Evolutionary conservation across 2,329 filamentous ascomycete genomes (phyloP).

Genomic region (Alternaria sp.): DNA sequence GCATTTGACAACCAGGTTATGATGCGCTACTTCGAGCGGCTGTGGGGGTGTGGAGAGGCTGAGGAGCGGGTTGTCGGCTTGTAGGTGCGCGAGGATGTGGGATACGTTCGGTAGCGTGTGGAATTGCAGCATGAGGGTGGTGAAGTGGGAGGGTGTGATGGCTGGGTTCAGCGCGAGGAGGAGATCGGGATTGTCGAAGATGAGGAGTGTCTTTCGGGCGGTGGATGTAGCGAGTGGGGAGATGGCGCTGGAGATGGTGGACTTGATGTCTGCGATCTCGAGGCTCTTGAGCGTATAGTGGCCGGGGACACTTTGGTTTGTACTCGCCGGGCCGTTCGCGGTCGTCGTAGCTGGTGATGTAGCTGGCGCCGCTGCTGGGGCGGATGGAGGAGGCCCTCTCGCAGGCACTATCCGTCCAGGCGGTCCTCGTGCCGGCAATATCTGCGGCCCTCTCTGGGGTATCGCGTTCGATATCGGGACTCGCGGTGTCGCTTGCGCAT

Average conservation of each 20-base stretch:
- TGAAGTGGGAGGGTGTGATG: conserved; percentile 26
- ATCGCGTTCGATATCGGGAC: background rate
- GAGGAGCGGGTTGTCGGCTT: conserved; percentile 77
- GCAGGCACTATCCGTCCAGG: conserved; percentile 24
- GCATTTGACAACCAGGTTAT: conserved; percentile 68
- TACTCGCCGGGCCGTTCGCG: background rate
- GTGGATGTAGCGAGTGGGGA: conserved; percentile 20
- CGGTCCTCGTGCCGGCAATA: conserved; percentile 25
- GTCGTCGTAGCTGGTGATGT: background rate
- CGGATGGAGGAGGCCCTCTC: conserved; percentile 15
- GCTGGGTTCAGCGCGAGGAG: conserved; percentile 48
- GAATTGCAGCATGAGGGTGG: conserved; percentile 35
- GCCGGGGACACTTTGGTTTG: conserved; percentile 6
- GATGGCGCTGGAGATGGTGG: conserved; percentile 36
- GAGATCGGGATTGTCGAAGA: conserved; percentile 54
- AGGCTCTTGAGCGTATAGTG: conserved; percentile 35
- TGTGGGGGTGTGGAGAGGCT: conserved; percentile 54
- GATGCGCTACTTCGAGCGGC: conserved; percentile 41
- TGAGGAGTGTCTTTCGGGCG: conserved; percentile 44
- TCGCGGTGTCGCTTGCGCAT: conserved; percentile 1
- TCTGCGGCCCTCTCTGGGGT: conserved; percentile 1
- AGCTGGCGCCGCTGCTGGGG: background rate
- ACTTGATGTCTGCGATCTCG: conserved; percentile 31
- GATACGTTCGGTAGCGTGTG: conserved; percentile 62
- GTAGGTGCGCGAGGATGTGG: conserved; percentile 69